Percentiles rank a stretch among this genome's conserved stretches.
These are phyloP conservation scores for Termitomyces titanicus DNA, from an alignment of 768 basidiomycete species.

Conservation along the genomic window DNA sequence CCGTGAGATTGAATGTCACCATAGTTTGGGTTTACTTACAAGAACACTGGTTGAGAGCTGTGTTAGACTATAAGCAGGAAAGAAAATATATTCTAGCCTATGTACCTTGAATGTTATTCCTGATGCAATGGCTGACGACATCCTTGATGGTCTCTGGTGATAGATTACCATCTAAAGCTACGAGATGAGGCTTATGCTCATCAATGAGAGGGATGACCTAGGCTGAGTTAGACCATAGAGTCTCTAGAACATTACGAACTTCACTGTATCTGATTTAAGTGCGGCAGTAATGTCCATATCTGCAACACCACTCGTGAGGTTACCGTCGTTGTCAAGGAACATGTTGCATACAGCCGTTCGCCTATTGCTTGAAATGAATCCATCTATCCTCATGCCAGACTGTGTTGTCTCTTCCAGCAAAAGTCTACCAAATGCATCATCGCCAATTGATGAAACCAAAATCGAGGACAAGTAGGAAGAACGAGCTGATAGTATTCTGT, in stretches of 20 bases:
- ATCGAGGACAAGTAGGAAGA: constrained; percentile 39
- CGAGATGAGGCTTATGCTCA: constrained; percentile 46
- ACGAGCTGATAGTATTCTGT: constrained; percentile 49
- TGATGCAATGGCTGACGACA: constrained; percentile 49
- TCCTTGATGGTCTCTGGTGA: constrained; percentile 46
- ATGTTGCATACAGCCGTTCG: constrained; percentile 86
- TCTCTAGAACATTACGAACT: constrained; percentile 3
- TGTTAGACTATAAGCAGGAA: constrained; percentile 1
- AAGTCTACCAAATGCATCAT: constrained; percentile 73
- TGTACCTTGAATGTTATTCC: constrained; percentile 52
- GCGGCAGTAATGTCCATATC: constrained; percentile 77
- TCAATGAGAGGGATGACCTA: constrained; percentile 53
- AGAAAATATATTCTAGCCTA: constrained; percentile 6
- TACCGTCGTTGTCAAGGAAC: constrained; percentile 68
- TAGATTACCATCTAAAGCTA: constrained; percentile 79
- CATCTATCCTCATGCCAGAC: constrained; percentile 81
- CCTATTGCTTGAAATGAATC: constrained; percentile 39
- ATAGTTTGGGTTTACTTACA: constrained; percentile 41
- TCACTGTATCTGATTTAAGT: constrained; percentile 45
- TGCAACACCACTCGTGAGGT: constrained; percentile 81
- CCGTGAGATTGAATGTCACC: neutral
- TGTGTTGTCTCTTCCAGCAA: constrained; percentile 51
- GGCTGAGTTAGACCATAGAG: neutral
- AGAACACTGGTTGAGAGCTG: constrained; percentile 54
- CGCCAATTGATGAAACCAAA: constrained; percentile 73